Base-by-base conservation (phyloP, 148 eudicot genomes). In the Tetragonia tetragonoides region DNA sequence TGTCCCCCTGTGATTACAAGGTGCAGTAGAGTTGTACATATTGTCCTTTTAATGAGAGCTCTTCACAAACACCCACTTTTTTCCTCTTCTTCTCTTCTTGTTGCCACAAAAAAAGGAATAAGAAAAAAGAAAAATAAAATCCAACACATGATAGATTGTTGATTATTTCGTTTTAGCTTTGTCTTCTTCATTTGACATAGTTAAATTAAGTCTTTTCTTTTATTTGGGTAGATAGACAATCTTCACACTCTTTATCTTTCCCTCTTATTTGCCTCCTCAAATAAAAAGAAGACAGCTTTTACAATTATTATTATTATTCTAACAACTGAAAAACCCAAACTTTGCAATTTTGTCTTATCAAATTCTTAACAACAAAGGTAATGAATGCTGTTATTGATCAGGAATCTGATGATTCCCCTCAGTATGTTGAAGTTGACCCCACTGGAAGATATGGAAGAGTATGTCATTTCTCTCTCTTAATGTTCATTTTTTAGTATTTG, bases 361-460 rank as follows among this genome's bases (percentile, higher is more conserved):
- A 28, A 28, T 28, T 28, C 34, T 28, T 28, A 28, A 28, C 34
- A 28, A 28, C 34, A 28, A 28, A 28, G 34, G 34, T 28, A 28
- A 88, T 88, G 91, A 85, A 79, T 84, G 86, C 83, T 82, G 77
- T 75, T 67, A 38, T 74, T 34, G 59, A 76, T 89, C 75, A 70
- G 68, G 90, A 86, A 69, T 28, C 34, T 28, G 63, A 82, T 49
- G 88, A 88, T 53, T 75, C 42, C 80, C 87, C 85, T 70, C 91
- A 89, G 47, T 92, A 86, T 75, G 91, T 89, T 81, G 97, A 92
- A 87, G 88, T 92, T 87, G 97, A 92, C 86, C 97, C 97, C 0
- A 89, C 90, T 80, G 94, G 94, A 41, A 89, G 97, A 92, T 92
- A 92, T 80, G 97, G 97, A 61, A 86, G 97, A 81, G 97, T 92